Evolutionary conservation across 2,329 filamentous ascomycete genomes (phyloP).

Genomic region (Arthrobotrys iridis): DNA sequence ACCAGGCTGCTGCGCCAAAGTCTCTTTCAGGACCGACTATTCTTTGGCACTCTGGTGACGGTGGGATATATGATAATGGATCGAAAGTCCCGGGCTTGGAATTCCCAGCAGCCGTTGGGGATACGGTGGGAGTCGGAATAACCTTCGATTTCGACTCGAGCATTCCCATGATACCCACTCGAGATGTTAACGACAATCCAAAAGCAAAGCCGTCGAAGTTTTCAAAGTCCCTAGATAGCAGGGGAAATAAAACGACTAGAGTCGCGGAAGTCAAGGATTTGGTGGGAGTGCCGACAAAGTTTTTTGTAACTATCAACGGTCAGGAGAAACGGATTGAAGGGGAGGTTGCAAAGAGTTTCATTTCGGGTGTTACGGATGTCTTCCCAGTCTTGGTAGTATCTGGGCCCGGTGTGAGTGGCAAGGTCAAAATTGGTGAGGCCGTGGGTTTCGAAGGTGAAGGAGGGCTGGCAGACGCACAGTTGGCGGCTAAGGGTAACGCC

Average conservation of each 20-base stretch:
- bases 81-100: not conserved
- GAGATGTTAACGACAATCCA: slow-evolving; percentile 48
- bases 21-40: slow-evolving; percentile 40
- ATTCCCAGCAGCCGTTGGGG: slow-evolving; percentile 19
- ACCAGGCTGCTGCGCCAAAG: slow-evolving; percentile 10
- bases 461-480: slow-evolving; percentile 26
- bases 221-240: slow-evolving; percentile 39
- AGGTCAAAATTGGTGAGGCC: slow-evolving; percentile 45
- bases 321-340: slow-evolving; percentile 30
- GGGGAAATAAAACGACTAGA: slow-evolving; percentile 42
- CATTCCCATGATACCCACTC: slow-evolving; percentile 38
- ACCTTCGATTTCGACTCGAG: slow-evolving; percentile 42
- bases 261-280: slow-evolving; percentile 36
- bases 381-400: slow-evolving; percentile 45
- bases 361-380: slow-evolving; percentile 37
- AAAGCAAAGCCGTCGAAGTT: slow-evolving; percentile 26
- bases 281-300: slow-evolving; percentile 36
- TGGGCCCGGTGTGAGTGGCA: slow-evolving; percentile 42
- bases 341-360: slow-evolving; percentile 17
- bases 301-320: slow-evolving; percentile 40
- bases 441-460: slow-evolving; percentile 40
- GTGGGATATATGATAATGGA: slow-evolving; percentile 34
- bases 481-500: slow-evolving; percentile 40
- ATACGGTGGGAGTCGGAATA: slow-evolving; percentile 35
- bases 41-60: slow-evolving; percentile 43